Evolutionary conservation across 2,329 filamentous ascomycete genomes (phyloP).

Genomic region (Sporothrix phasma): DNA sequence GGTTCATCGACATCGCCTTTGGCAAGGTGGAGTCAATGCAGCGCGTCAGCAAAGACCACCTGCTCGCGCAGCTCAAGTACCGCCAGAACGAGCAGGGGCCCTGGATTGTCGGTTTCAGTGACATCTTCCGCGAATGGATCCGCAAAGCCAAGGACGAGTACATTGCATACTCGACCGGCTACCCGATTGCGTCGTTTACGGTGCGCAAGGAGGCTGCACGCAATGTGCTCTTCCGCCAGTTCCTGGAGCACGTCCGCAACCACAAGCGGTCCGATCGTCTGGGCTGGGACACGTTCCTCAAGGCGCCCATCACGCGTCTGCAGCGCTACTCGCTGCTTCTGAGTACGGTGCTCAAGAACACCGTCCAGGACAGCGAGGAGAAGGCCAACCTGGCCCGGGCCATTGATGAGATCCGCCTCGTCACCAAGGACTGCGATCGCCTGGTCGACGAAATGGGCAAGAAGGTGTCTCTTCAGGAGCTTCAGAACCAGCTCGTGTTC

Average conservation of each 20-base stretch:
- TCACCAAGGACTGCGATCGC: slow-evolving; percentile 82
- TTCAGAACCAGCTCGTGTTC: slow-evolving; percentile 73
- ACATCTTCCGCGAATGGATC: slow-evolving; percentile 97
- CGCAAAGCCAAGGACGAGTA: slow-evolving; percentile 83
- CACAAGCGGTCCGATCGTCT: slow-evolving; percentile 74
- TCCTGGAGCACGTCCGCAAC: slow-evolving; percentile 68
- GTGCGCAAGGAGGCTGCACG: slow-evolving; percentile 75
- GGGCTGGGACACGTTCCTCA: slow-evolving; percentile 90
- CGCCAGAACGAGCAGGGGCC: slow-evolving; percentile 94
- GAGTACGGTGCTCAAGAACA: slow-evolving; percentile 73
- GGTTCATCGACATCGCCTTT: slow-evolving; percentile 79
- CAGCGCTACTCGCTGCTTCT: slow-evolving; percentile 84
- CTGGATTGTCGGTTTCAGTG: slow-evolving; percentile 88
- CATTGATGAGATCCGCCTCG: slow-evolving; percentile 81
- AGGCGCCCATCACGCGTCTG: slow-evolving; percentile 82
- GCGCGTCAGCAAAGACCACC: slow-evolving; percentile 82
- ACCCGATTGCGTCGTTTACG: slow-evolving; percentile 72
- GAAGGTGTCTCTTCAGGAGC: slow-evolving; percentile 78
- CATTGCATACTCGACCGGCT: slow-evolving; percentile 82
- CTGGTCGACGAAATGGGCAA: slow-evolving; percentile 88
- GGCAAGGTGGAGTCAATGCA: slow-evolving; percentile 83
- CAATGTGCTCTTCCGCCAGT: slow-evolving; percentile 78
- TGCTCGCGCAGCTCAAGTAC: slow-evolving; percentile 90
- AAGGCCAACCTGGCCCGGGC: slow-evolving; percentile 75
- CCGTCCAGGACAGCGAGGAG: slow-evolving; percentile 75